phyloP scores from a whole-genome alignment of 208 protist species.

The Entamoeba moshkovskii region DNA sequence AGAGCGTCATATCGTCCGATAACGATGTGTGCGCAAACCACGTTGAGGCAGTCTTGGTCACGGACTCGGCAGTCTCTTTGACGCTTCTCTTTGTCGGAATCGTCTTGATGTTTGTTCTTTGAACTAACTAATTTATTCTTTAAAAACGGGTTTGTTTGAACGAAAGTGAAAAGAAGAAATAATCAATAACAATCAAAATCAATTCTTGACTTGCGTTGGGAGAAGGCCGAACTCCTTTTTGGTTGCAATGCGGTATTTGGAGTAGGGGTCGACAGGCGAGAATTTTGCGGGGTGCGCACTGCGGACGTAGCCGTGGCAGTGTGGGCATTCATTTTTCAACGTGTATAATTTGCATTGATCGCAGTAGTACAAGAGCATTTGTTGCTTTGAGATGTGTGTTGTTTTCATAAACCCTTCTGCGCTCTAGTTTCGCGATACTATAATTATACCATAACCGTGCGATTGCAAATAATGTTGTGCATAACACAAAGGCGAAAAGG shows the following conservation, averaged over 20 bases:
- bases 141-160: no score
- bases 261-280: background rate
- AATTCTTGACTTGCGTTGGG: background rate
- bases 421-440: no score
- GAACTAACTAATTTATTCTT: no score
- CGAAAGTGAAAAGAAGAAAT: background rate
- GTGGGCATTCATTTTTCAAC: background rate
- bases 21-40: no score
- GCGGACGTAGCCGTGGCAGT: background rate
- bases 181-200: background rate
- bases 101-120: no score
- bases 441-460: no score
- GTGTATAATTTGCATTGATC: background rate
- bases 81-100: no score
- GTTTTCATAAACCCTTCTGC: no score
- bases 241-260: background rate
- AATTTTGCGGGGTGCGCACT: slow-evolving; percentile 7
- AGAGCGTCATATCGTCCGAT: no score
- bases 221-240: background rate
- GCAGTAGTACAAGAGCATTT: background rate
- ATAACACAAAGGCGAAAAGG: background rate
- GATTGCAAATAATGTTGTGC: background rate
- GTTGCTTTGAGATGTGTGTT: no score
- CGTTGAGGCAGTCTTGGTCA: no score
- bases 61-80: no score